Base-by-base conservation (phyloP, 106 monocot species). In the Agapanthus africanus region DNA sequence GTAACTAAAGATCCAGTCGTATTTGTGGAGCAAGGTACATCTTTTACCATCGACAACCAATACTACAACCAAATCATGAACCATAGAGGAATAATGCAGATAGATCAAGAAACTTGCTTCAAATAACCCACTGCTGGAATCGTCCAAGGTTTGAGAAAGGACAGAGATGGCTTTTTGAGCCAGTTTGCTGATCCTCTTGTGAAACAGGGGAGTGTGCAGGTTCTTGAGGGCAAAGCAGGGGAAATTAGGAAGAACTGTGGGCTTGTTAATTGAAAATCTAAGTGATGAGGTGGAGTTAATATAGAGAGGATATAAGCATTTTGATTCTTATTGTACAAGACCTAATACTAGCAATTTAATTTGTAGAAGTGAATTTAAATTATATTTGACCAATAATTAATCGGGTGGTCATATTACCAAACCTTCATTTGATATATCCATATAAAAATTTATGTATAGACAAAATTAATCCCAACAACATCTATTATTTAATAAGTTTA, bases 91-190 rank as follows among this genome's bases (percentile, higher is more conserved):
- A 54, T 76, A 14, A 14, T 84, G 46, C 52, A 63, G 54, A 69
- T 84, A 0, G 83, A 79, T 57, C 75, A 84, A 72, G 77, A 76
- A 40, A 68, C 76, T 36, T 69, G 76, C 16, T 42, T 39, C 18
- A 59, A 75, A 36, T 28, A 63, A 8, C 44, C 72, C 1, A 80
- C 76, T 11, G 54, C 68, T 19, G n/a, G 47, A 14, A 41, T 76
- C n/a, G 72, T 76, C 42, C 31, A 22, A 2, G 25, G 2, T 9
- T 60, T 70, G 18, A 64, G 65, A 3, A 25, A 38, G 15, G 49
- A 77, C n/a, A 16, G 38, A 1, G 40, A 18, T 1, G 30, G 18
- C 0, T 84, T 73, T 23, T 5, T 37, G 21, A 33, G 35, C 15
- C 69, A 66, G 67, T 76, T 73, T 54, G 69, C 60, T 0, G 40